Percentiles rank a stretch among this genome's conserved stretches.
Evolutionary conservation across 768 basidiomycete species (phyloP).

Genomic region (Boletellus emodensis): DNA sequence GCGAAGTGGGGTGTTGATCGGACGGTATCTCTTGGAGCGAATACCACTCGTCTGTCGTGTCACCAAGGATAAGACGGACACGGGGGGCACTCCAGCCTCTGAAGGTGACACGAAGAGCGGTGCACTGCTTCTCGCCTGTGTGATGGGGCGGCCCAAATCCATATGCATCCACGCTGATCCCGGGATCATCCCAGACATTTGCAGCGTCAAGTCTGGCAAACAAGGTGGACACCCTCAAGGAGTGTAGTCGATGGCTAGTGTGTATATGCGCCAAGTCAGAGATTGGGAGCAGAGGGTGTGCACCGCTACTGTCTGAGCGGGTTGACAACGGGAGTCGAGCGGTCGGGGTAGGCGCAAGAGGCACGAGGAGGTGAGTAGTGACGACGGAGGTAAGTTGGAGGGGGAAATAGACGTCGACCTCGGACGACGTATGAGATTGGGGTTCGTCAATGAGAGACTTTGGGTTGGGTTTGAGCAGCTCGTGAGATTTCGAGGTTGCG

Average conservation of each 20-base stretch:
- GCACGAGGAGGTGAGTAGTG: slow-evolving; percentile 67
- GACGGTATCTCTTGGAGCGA: slow-evolving; percentile 53
- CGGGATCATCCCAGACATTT: slow-evolving; percentile 53
- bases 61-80: slow-evolving; percentile 66
- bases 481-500: slow-evolving; percentile 18
- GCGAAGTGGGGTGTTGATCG: slow-evolving; percentile 6
- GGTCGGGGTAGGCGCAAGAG: slow-evolving; percentile 72
- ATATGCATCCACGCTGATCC: slow-evolving; percentile 53
- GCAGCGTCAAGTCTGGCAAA: slow-evolving; percentile 69
- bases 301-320: slow-evolving; percentile 7
- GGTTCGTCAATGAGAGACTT: slow-evolving; percentile 2
- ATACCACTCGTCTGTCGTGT: slow-evolving; percentile 74
- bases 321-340: slow-evolving; percentile 55
- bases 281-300: slow-evolving; percentile 48
- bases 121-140: slow-evolving; percentile 50
- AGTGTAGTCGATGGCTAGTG: slow-evolving; percentile 49
- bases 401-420: slow-evolving; percentile 64
- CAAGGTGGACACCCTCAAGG: slow-evolving; percentile 60
- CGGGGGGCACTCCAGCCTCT: slow-evolving; percentile 66
- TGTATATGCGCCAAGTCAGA: slow-evolving; percentile 51
- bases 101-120: slow-evolving; percentile 65
- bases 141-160: slow-evolving; percentile 46
- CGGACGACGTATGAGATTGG: slow-evolving; percentile 28
- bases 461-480: slow-evolving; percentile 28
- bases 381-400: slow-evolving; percentile 35